Base-by-base conservation (phyloP, 2,329 filamentous ascomycete species). In the Aspergillus cejpii region DNA sequence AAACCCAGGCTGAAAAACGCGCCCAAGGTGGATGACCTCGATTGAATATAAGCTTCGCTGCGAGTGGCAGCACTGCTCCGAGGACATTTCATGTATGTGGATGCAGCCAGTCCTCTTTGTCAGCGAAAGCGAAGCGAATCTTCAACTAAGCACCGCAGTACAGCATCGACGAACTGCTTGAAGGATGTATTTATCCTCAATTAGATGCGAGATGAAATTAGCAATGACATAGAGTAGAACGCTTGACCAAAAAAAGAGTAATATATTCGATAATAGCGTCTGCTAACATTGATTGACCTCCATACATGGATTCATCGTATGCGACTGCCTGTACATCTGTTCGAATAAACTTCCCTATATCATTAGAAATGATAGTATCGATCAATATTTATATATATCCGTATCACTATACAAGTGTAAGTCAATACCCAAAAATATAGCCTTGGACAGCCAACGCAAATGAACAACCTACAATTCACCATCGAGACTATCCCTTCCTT, bases 1-100 rank as follows among this genome's bases (percentile, higher is more conserved):
- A 62, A 44, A 73, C 63, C 1, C 50, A 72, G 43, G 40, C 61
- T 64, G 1, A 69, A 39, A 43, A 71, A 71, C 1, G 60, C 70
- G 24, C 72, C 56, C 28, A 71, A 50, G 43, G 58, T 69, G 49
- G 67, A 69, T 2, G 66, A 69, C 70, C 69, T 12, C 43, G 54
- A 12, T 57, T 52, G 46, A 71, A 73, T 70, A 74, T 73, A 1
- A 60, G 61, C 17, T 59, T 61, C 0, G 69, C 62, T 2, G 71
- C 72, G 8, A 85, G 69, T 1, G 82, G 82, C 26, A 85, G 66
- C 0, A 81, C 69, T 1, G 75, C 74, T 2, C 76, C 78, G 3
- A 78, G 64, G 1, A 79, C 58, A 11, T 72, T 76, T 10, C 78
- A 71, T 71, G 47, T 71, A 74, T 34, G 71, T 76, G 2, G 75